phyloP scores from a whole-genome alignment of 768 basidiomycete species.

The Megacollybia marginata region DNA sequence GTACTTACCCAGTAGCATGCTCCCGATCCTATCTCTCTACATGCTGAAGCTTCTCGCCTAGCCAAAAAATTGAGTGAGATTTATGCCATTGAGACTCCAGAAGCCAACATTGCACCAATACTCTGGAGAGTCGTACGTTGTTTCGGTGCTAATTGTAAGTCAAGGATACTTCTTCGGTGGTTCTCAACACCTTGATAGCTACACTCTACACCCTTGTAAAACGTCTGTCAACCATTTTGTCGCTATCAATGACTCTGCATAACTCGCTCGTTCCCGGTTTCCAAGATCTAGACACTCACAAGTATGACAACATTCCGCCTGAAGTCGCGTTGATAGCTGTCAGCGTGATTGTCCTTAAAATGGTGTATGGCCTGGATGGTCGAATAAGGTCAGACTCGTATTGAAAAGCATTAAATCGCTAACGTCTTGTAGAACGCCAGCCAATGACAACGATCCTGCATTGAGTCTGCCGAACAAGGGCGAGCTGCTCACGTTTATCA shows the following conservation, averaged over 20 bases:
- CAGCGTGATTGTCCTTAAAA: slow-evolving; percentile 68
- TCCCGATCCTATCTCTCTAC: slow-evolving; percentile 51
- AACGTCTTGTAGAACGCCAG: slow-evolving; percentile 30
- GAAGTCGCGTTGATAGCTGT: slow-evolving; percentile 57
- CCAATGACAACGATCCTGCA: slow-evolving; percentile 45
- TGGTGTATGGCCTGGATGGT: slow-evolving; percentile 82
- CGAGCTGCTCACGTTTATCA: slow-evolving; percentile 14
- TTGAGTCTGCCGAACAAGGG: slow-evolving; percentile 46
- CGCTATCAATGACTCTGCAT: slow-evolving; percentile 55
- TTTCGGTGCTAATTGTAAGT: slow-evolving; percentile 73
- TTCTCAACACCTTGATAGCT: slow-evolving; percentile 30
- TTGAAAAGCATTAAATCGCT: slow-evolving; percentile 2
- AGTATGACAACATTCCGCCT: slow-evolving; percentile 57
- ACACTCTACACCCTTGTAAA: slow-evolving; percentile 60
- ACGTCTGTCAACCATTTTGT: slow-evolving; percentile 45
- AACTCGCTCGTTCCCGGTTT: slow-evolving; percentile 40
- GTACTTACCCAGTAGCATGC: slow-evolving; percentile 41
- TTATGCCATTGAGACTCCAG: slow-evolving; percentile 62
- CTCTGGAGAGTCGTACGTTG: slow-evolving; percentile 69
- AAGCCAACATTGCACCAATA: slow-evolving; percentile 66
- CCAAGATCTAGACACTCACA: slow-evolving; percentile 35
- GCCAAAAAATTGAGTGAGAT: slow-evolving; percentile 44
- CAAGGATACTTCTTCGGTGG: neutral
- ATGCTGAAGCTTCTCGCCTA: slow-evolving; percentile 53
- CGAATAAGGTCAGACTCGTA: slow-evolving; percentile 38